Percentiles rank a stretch among this genome's conserved stretches.
phyloP scores from a whole-genome alignment of 2,329 filamentous ascomycete species.

The Alternaria burnsii region DNA sequence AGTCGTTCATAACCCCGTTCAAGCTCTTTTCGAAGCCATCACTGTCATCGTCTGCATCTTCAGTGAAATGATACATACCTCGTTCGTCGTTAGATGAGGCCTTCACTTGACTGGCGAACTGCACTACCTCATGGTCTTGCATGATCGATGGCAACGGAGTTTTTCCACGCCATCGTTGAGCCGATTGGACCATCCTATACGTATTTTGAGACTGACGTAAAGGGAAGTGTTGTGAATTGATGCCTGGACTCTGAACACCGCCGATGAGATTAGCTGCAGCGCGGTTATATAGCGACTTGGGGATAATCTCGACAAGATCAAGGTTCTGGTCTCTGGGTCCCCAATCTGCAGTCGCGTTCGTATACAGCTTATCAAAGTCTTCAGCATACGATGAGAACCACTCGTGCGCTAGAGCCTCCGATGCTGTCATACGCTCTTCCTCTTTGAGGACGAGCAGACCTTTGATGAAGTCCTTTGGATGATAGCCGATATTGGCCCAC shows the following conservation, averaged over 20 bases:
- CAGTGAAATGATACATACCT: background rate
- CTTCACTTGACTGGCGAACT: constrained; percentile 18
- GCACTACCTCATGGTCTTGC: constrained; percentile 12
- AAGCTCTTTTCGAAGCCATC: constrained; percentile 3
- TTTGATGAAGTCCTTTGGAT: constrained; percentile 63
- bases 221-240: constrained; percentile 5
- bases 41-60: background rate
- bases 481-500: constrained; percentile 55
- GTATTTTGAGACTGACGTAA: background rate
- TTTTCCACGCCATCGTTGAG: constrained; percentile 19
- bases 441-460: constrained; percentile 62
- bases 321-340: constrained; percentile 49
- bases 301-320: constrained; percentile 42
- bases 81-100: background rate
- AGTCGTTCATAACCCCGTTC: background rate
- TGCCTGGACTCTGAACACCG: background rate
- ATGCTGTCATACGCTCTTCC: constrained; percentile 59
- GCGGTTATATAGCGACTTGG: background rate
- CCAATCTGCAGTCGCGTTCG: constrained; percentile 61
- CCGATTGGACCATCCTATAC: constrained; percentile 6
- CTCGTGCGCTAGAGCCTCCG: constrained; percentile 61
- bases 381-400: constrained; percentile 64
- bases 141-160: constrained; percentile 25
- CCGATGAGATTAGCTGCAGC: background rate
- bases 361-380: constrained; percentile 61